Conservation (phyloP, 805 yeast genomes). For the Pichia membranifaciens region DNA sequence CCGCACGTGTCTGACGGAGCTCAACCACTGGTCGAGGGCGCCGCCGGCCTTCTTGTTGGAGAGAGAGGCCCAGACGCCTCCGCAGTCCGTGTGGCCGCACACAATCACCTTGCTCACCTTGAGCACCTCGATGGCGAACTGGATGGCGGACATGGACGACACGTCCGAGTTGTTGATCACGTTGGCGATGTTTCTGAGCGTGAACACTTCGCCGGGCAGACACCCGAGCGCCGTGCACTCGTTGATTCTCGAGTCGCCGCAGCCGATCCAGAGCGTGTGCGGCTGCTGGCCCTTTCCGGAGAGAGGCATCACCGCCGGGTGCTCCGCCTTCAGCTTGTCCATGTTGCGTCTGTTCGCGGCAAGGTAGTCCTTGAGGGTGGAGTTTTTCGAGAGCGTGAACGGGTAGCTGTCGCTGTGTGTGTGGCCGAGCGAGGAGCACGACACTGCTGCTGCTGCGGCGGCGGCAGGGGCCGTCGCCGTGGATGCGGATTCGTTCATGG, state of each 20-base stretch:
- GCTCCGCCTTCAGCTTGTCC: constrained; percentile 40
- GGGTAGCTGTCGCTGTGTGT: constrained; percentile 20
- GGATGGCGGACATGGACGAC: constrained; percentile 70
- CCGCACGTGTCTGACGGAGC: constrained; percentile 61
- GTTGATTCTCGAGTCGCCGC: constrained; percentile 87
- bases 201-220: constrained; percentile 88
- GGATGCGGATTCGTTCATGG: constrained; percentile 7
- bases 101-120: constrained; percentile 76
- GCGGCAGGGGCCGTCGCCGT: too few species aligned
- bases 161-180: constrained; percentile 65
- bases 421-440: constrained; percentile 3
- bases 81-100: constrained; percentile 95
- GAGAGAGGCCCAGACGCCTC: constrained; percentile 81
- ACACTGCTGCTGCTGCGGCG: background rate
- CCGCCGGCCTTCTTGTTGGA: constrained; percentile 60
- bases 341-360: constrained; percentile 42
- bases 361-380: constrained; percentile 44
- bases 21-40: constrained; percentile 67
- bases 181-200: constrained; percentile 85
- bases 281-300: constrained; percentile 88
- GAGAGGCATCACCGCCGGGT: constrained; percentile 53
- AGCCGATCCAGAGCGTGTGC: constrained; percentile 89
- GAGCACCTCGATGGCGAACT: constrained; percentile 80
- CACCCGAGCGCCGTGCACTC: constrained; percentile 68
- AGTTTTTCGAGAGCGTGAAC: constrained; percentile 43